Base-by-base conservation (phyloP, 805 yeast genomes). In the Myxozyma nipponensis region DNA sequence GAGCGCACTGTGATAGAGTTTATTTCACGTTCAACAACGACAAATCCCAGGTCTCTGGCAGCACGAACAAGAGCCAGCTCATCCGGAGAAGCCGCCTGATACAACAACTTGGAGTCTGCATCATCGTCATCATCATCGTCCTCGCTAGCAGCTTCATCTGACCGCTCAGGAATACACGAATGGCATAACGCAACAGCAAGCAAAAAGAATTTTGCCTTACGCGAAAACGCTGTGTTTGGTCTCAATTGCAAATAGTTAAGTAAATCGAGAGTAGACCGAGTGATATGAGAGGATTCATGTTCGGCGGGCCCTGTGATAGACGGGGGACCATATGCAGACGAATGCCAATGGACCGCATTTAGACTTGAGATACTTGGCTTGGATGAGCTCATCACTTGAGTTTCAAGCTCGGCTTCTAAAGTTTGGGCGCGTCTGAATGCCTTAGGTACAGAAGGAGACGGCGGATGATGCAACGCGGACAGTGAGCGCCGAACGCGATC, bases 51-150 rank as follows among this genome's bases (percentile, higher is more conserved):
- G 63, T 93, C 98, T 59, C 96, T 76, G 0, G 98, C 98, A 1
- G 98, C 98, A 41, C 84, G 80, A 2, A 93, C 91, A 26, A 93
- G 71, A 0, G 99, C 98, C 44, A 90, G 69, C 66, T 93, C 99
- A 69, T 93, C 99, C 0, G 98, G 99, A 0, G 97, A 90, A 0
- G 98, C 82, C 0, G 98, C 87, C 64, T 91, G 97, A 62, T 93
- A 93, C 49, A 80, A 82, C 22, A 89, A 78, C 43, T 59, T 58
- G 21, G 74, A 71, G 21, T 74, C 81, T 9, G 50, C 60, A 22
- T 62, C 63, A 3, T 62, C 63, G 1, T 56, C 66, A 1, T 49
- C 59, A 21, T 57, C 60, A 1, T 15, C 43, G 26, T 25, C 47
- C 13, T 34, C 49, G 24, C 7, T 42, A n/a, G 19, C 47, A 4